Evolutionary conservation across 1,139 yeast genomes (phyloP), one percentile per base, ranked within the genome.

Genomic region (Zhuliangozyma parablackwelliae): DNA sequence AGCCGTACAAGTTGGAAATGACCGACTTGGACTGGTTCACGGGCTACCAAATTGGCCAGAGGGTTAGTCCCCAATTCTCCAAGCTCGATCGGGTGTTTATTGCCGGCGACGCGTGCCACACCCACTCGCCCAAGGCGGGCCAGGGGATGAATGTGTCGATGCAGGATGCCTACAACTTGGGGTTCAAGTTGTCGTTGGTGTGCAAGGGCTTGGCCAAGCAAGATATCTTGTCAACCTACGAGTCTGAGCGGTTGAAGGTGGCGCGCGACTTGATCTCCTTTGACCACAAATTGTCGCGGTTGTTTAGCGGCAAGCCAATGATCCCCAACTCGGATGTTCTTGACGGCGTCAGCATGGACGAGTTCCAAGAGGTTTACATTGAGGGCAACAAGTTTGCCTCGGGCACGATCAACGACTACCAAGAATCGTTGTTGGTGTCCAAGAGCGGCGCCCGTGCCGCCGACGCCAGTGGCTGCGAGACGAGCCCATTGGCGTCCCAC

Each of bases 111-210:
- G 69, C 67, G n/a, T 57, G 65, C 36, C 68, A 62, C 43, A 61
- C 67, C 8, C 67, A 62, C 40, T 60, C 66, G 16, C 68, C 68
- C 27, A 61, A 62, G 43, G 68, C 69, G 28, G 69, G 65, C 28
- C 69, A 63, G 43, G 69, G 69, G 31, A 61, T 61, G 69, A 63
- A 63, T 41, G 62, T 56, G 28, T 45, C 48, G n/a, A 45, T 45
- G 48, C 46, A 43, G 38, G 69, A 63, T 37, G 56, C 65, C 12
- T 61, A 48, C 44, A 63, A 63, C 40, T 48, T 63, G 30, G 65
- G 57, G n/a, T 63, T 66, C 65, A 63, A 63, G 42, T 39, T 63
- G 13, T 63, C 63, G 2, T 48, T 49, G 29, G 65, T 59, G n/a
- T 43, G 58, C 32, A 60, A 59, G 40, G 62, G 65, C 9, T 41